Base-by-base conservation (phyloP, 768 basidiomycete genomes). In the Podaxis sp. region DNA sequence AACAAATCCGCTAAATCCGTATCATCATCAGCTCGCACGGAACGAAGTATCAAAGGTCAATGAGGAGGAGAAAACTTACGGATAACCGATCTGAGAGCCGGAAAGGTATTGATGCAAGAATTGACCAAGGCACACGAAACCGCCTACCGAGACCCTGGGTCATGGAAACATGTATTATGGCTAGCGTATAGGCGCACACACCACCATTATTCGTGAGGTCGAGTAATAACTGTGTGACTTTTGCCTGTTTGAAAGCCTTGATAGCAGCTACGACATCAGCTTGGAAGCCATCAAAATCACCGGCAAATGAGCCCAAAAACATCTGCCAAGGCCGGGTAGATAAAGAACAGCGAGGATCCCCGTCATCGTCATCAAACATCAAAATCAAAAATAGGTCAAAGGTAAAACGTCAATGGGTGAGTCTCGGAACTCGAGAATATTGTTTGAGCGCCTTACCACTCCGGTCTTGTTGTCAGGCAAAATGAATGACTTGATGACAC, bases 201-300 rank as follows among this genome's bases (percentile, higher is more conserved):
- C 86, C 86, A 58, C 81, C 82, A 63, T 89, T 89, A 67, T 86
- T 83, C 11, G 82, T 81, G 36, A 86, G 67, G 67, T 88, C 86
- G 42, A 88, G 76, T 23, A 88, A 63, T 10, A 87, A 69, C 35
- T 76, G 78, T 0, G 74, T 79, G 10, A 85, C 81, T 3, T 81
- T 82, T 1, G 77, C 74, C 0, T 67, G 62, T 62, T 83, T 69
- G 73, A 88, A 82, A 3, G 75, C 66, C 1, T 64, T 64, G 61
- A 86, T 69, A 1, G 81, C 77, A 5, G 78, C 71, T 0, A 74
- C 76, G 0, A 78, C 74, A 62, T 87, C 84, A 0, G 67, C 61
- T 69, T 83, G 83, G 77, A 86, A 87, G 35, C 73, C 71, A 53
- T 70, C 63, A 64, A 80, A 84, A 64, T 85, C 77, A 16, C 71